Evolutionary conservation across 352 stramenopile genomes (phyloP).

Genomic region (Globisporangium radiosum): DNA sequence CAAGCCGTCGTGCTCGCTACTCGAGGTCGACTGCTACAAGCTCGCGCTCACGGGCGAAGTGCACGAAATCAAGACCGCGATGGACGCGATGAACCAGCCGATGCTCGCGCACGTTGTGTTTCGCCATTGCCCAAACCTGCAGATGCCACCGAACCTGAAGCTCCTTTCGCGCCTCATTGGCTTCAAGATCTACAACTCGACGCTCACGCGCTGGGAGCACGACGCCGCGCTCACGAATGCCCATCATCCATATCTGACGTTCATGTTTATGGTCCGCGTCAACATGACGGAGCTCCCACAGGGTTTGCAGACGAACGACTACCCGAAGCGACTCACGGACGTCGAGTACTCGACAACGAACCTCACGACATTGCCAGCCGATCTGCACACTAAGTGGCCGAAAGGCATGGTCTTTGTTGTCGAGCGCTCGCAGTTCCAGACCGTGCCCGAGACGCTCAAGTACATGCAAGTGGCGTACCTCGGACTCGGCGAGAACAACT

Average conservation of each 20-base stretch:
- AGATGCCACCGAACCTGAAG: conserved; percentile 11
- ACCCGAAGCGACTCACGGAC: conserved; percentile 11
- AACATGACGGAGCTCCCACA: conserved; percentile 12
- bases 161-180: conserved; percentile 1
- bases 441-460: conserved; percentile 2
- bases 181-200: conserved; percentile 23
- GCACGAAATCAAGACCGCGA: conserved; percentile 7
- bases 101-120: conserved; percentile 6
- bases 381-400: conserved; percentile 11
- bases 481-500: conserved; percentile 3
- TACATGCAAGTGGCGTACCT: conserved; percentile 8
- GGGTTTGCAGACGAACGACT: conserved; percentile 10
- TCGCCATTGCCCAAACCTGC: conserved; percentile 10
- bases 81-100: conserved; percentile 8
- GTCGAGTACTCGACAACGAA: conserved; percentile 9
- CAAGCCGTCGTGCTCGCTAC: conserved; percentile 11
- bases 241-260: conserved; percentile 6
- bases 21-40: conserved; percentile 11
- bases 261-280: conserved; percentile 9
- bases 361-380: conserved; percentile 5
- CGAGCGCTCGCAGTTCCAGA: conserved; percentile 2
- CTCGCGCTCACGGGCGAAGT: conserved; percentile 8
- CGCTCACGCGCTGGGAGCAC: conserved; percentile 9
- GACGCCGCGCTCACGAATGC: conserved; percentile 14
- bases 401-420: conserved; percentile 8